These are phyloP conservation scores for Gynostemma pentaphyllum DNA, from an alignment of 306 rosid genomes.

Conservation along the genomic window DNA sequence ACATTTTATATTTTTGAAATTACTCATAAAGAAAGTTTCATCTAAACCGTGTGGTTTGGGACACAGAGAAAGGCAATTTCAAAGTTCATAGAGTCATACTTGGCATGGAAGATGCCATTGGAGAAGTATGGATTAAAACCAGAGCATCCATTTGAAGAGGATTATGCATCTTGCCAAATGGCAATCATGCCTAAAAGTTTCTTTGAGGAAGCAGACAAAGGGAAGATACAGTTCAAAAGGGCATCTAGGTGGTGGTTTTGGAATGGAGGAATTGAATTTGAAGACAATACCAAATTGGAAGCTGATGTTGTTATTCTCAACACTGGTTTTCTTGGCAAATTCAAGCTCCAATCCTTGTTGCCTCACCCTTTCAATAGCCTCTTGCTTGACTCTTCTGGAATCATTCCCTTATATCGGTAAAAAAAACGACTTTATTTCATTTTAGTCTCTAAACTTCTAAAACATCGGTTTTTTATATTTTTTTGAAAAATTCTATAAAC, in stretches of 20 bases:
- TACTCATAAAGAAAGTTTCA: too few relatives aligned
- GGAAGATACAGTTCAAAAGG: slow-evolving; percentile 31
- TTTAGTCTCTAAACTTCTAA: too few relatives aligned
- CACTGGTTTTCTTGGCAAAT: slow-evolving; percentile 45
- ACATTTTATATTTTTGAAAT: too few relatives aligned
- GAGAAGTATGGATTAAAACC: slow-evolving; percentile 47
- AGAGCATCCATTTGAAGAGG: slow-evolving; percentile 54
- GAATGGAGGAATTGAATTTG: slow-evolving; percentile 41
- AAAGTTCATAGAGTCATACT: slow-evolving; percentile 50
- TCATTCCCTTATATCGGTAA: slow-evolving; percentile 31
- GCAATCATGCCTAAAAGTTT: slow-evolving; percentile 48
- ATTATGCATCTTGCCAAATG: slow-evolving; percentile 64
- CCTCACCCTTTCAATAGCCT: slow-evolving; percentile 45
- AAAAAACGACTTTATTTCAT: too few relatives aligned
- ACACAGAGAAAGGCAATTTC: slow-evolving; percentile 41
- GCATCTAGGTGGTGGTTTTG: slow-evolving; percentile 50
- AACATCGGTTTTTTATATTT: too few relatives aligned
- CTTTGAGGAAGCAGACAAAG: slow-evolving; percentile 46
- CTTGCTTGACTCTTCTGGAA: slow-evolving; percentile 27
- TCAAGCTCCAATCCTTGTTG: slow-evolving; percentile 34
- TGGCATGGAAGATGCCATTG: slow-evolving; percentile 47
- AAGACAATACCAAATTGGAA: slow-evolving; percentile 34
- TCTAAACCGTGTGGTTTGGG: neutral
- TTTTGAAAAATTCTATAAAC: too few relatives aligned
- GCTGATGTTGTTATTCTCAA: slow-evolving; percentile 52